A percentile compares a stretch with the other conserved stretches of the same genome.
Conservation (phyloP, 345 rosid genomes). For the Sonneratia alba region DNA sequence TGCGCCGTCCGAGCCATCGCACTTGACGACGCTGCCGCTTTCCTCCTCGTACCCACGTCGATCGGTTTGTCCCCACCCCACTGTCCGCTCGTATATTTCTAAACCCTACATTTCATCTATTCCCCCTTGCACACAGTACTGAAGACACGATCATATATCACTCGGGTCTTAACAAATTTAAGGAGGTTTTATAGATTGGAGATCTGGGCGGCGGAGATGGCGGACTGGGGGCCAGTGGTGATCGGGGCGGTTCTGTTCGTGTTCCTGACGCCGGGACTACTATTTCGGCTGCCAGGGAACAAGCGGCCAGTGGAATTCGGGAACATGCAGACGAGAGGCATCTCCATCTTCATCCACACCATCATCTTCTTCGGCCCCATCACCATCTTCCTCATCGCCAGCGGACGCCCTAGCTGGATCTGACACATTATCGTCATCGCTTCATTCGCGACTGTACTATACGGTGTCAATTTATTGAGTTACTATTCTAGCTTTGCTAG, state of each 20-base stretch:
- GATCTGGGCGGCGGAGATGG: background rate
- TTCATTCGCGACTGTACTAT: background rate
- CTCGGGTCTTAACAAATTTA: too few species aligned
- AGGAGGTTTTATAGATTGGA: background rate
- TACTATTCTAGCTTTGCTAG: too few species aligned
- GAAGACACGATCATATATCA: too few species aligned
- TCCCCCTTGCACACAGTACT: background rate
- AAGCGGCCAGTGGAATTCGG: conserved; percentile 6
- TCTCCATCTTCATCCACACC: conserved; percentile 10
- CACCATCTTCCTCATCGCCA: conserved; percentile 7
- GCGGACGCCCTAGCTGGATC: background rate
- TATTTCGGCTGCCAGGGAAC: conserved; percentile 11
- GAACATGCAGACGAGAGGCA: conserved; percentile 11
- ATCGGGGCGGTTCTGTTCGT: conserved; percentile 12
- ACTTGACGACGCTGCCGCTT: background rate
- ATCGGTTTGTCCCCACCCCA: background rate
- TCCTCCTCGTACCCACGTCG: background rate
- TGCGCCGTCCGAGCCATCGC: conserved; percentile 7
- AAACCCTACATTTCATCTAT: background rate
- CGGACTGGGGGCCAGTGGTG: conserved; percentile 9
- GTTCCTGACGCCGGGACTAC: conserved; percentile 9
- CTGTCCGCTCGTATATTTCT: background rate
- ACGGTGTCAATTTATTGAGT: background rate
- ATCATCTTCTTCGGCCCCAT: conserved; percentile 10
- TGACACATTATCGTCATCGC: background rate